Base-by-base conservation (phyloP, 2,329 filamentous ascomycete species). In the Arthrobotrys pseudoclavata region DNA sequence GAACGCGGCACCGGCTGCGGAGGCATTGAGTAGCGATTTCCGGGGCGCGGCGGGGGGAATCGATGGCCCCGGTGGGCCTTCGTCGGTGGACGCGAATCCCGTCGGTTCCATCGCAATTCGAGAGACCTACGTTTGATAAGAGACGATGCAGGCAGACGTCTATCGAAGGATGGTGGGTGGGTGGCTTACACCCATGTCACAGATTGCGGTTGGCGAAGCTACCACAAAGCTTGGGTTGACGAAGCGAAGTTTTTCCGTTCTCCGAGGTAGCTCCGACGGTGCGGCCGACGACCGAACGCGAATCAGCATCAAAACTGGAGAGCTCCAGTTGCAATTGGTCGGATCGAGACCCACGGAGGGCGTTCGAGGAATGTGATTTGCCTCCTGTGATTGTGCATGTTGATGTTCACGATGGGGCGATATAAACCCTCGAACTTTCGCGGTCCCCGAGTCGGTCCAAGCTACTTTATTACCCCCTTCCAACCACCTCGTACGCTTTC, bases 1-100 rank as follows among this genome's bases (percentile, higher is more conserved):
- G 82, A 96, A 90, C 13, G 92, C 92, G 66, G 93, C 93, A 69
- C 93, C 93, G 76, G 89, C 89, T 64, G 93, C 87, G 3, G 87
- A 87, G 40, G 80, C 74, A 40, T 80, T 80, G 61, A 82, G 81
- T 24, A 81, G 79, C 18, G 80, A 80, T 42, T 79, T 75, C 1
- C 52, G 74, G 18, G 64, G 63, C 20, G 40, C 15, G 24, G 57
- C 9, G 2, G 34, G 55, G 26, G 37, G 9, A 2, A 12, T 40
- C 37, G 37, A 40, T 37, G 55, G 63, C n/a, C 47, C 48, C 5
- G 74, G 69, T 24, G 76, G 37, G 24, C 20, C 40, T 29, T 50
- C 61, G 26, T 31, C 50, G 20, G 47, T 2, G 47, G 37, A 31
- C n/a, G 64, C 34, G 64, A 34, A 47, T 26, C 24, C 52, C 15